phyloP scores from a whole-genome alignment of 306 rosid species.

The Cicer bijugum region DNA sequence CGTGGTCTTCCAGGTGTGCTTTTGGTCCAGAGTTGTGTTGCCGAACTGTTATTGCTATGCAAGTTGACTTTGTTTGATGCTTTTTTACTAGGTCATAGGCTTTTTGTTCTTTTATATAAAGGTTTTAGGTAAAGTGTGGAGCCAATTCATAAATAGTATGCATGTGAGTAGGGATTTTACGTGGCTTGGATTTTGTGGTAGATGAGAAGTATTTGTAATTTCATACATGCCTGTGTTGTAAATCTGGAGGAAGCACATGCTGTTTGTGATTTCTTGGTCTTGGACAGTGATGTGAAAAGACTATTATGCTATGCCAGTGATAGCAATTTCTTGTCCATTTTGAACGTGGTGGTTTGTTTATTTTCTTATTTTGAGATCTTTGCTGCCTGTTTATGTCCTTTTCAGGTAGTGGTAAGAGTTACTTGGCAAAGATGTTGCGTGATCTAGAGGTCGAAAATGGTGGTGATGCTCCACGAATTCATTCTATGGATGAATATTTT shows the following conservation, averaged over 20 bases:
- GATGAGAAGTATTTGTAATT: constrained; percentile 24
- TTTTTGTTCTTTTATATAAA: constrained; percentile 16
- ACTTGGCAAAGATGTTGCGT: constrained; percentile 93
- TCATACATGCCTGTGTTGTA: background rate
- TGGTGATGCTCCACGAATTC: constrained; percentile 89
- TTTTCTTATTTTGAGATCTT: constrained; percentile 35
- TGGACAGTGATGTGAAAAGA: constrained; percentile 17
- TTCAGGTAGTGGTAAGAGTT: constrained; percentile 97
- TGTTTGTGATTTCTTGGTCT: constrained; percentile 23
- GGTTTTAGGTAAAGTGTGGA: constrained; percentile 5
- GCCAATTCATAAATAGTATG: constrained; percentile 13
- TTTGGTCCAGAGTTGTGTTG: constrained; percentile 1
- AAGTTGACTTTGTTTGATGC: constrained; percentile 11
- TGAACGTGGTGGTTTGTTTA: constrained; percentile 36
- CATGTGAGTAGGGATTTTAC: constrained; percentile 15
- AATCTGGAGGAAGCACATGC: constrained; percentile 27
- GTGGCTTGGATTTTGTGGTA: constrained; percentile 19
- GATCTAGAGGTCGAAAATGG: constrained; percentile 91
- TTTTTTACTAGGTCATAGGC: background rate
- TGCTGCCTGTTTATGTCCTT: constrained; percentile 31
- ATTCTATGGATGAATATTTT: constrained; percentile 97
- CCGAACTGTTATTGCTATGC: background rate
- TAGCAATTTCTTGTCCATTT: background rate
- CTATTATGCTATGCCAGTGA: background rate
- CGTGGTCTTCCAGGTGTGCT: constrained; percentile 92